A percentile compares a stretch with the other conserved stretches of the same genome.
Evolutionary conservation across 768 basidiomycete species (phyloP).

Genomic region (Termitomyces sp.): DNA sequence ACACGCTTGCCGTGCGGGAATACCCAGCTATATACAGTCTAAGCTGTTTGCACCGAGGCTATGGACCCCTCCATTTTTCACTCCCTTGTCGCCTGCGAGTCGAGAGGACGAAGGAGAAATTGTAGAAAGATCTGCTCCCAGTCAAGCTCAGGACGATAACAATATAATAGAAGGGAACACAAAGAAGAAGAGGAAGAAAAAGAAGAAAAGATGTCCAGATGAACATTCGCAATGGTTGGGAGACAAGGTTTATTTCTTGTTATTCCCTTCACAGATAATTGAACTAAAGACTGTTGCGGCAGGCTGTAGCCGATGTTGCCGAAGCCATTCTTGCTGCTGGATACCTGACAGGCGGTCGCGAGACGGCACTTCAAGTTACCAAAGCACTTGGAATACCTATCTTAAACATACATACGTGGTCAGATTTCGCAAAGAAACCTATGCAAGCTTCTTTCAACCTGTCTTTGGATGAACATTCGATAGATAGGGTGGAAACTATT

Average conservation of each 20-base stretch:
- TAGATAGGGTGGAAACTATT: constrained; percentile 56
- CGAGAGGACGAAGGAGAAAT: background rate
- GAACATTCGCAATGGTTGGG: constrained; percentile 50
- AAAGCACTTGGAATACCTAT: constrained; percentile 65
- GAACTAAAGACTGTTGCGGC: background rate
- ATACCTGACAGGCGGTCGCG: constrained; percentile 67
- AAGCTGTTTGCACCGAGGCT: constrained; percentile 61
- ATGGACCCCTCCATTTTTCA: constrained; percentile 56
- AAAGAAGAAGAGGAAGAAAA: constrained; percentile 27
- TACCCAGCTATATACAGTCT: constrained; percentile 71
- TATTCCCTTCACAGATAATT: background rate
- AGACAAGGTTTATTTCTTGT: constrained; percentile 57
- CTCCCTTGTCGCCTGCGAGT: constrained; percentile 1
- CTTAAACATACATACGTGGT: constrained; percentile 61
- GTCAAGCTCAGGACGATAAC: background rate
- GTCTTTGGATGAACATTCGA: constrained; percentile 40
- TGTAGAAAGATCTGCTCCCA: background rate
- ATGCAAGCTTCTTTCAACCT: constrained; percentile 38
- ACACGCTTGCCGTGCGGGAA: constrained; percentile 49
- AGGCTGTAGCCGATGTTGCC: constrained; percentile 81
- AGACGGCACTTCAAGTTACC: constrained; percentile 56
- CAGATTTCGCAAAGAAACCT: constrained; percentile 58
- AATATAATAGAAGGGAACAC: constrained; percentile 4
- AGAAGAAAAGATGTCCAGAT: constrained; percentile 31
- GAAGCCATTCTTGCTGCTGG: constrained; percentile 86